Evolutionary conservation across 2,329 filamentous ascomycete species (phyloP), one percentile per base, ranked within the genome.

Genomic region (Xylariaceae sp.): DNA sequence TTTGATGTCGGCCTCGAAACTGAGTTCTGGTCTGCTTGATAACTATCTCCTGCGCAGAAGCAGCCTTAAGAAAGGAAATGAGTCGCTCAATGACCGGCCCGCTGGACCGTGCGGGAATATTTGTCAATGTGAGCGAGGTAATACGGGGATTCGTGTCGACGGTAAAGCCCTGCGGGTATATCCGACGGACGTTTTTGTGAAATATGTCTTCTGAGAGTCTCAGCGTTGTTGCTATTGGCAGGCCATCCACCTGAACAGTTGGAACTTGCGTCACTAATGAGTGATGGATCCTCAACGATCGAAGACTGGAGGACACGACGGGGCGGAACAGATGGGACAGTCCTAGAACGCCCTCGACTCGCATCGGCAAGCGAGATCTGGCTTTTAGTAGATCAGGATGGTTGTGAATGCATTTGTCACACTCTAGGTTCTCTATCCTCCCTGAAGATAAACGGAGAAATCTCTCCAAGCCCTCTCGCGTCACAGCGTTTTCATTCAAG

Each of bases 91-190:
- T 69, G 12, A 82, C 48, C 5, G 69, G 69, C 1, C 78, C 79
- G 4, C 61, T 67, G 1, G 79, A 80, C 20, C 70, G 69, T 6
- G 76, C 69, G 0, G 80, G 80, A 3, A 83, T 67, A 22, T 69
- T 63, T 0, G 77, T 79, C 19, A 84, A 62, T 4, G 74, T 76
- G 20, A 84, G 55, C 1, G 72, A 75, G 10, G 59, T 61, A 19
- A 84, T 59, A 4, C 78, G 71, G 1, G 78, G 73, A 48, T 82
- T 83, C 64, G 75, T 73, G 39, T 80, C 72, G 0, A 80, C 80
- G 3, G 68, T 57, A 42, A 79, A 76, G 12, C 65, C 57, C 40
- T 71, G 64, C 2, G 74, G 72, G 52, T 73, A 80, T 6, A 70
- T 68, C 23, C 67, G 58, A 23, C 73, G 64, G 12, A 70, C 64